Evolutionary conservation across 2,329 filamentous ascomycete genomes (phyloP), one percentile per base, ranked within the genome.

Genomic region (Remersonia thermophila): DNA sequence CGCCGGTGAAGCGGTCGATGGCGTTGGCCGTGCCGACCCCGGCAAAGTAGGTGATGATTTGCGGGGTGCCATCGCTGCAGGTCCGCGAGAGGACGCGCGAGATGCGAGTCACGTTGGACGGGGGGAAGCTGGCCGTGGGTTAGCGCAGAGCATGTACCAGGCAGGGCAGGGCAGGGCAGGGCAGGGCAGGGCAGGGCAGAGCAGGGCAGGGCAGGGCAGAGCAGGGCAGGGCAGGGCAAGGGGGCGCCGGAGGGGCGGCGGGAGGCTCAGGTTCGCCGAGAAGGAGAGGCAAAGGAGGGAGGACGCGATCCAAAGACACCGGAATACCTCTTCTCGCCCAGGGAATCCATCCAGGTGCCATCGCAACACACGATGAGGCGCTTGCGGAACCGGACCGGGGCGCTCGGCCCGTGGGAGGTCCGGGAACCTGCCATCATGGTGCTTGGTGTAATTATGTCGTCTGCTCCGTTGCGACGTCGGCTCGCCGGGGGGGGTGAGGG

Each of bases 291-390:
- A n/a, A n/a, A n/a, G n/a, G n/a, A n/a, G n/a, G n/a, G n/a, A n/a
- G n/a, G n/a, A n/a, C n/a, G n/a, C n/a, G n/a, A n/a, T n/a, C n/a
- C n/a, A 7, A 8, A 7, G 16, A 2, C 8, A 10, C 15, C 33
- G 40, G 20, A 6, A 14, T 38, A 51, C 47, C 44, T 42, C 26
- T 43, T 47, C 20, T 47, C 47, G 27, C 51, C 53, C n/a, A 54
- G 16, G 7, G 53, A 51, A 35, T 55, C 51, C 46, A 53, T 50
- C 55, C 55, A 57, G 0, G 55, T 56, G 14, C 55, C 55, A 35
- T 57, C 55, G 32, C 54, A 56, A 27, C 53, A 56, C 12, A 55
- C 35, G 15, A 57, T 45, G 16, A 56, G 41, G 2, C 52, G 48
- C 39, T 55, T 56, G 10, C 40, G 46, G 12, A 8, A 2, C 38